Conservation (phyloP, 768 basidiomycete species). For the Termitomyces sp. region DNA sequence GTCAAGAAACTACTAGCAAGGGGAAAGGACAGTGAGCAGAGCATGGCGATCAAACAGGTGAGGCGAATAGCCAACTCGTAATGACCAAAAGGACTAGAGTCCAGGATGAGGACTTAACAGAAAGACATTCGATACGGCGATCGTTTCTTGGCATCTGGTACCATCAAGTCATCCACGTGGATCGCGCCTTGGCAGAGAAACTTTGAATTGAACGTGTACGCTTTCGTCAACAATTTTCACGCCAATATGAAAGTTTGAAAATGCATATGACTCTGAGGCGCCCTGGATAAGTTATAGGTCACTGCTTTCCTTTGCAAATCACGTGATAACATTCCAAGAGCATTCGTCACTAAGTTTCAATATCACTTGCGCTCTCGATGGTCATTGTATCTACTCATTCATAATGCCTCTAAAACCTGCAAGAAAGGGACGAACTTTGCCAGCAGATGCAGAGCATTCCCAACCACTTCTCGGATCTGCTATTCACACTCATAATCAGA, state of each 20-base stretch:
- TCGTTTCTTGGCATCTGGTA: background rate
- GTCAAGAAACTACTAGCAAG: slow-evolving; percentile 6
- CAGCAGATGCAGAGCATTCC: slow-evolving; percentile 33
- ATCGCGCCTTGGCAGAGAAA: background rate
- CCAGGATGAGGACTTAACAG: background rate
- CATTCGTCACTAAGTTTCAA: background rate
- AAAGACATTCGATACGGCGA: background rate
- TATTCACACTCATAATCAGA: slow-evolving; percentile 27
- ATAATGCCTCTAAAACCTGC: slow-evolving; percentile 22
- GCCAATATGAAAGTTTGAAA: background rate
- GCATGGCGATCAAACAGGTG: background rate
- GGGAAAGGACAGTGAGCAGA: slow-evolving; percentile 13
- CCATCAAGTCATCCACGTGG: background rate
- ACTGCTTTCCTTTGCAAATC: background rate
- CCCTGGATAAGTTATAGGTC: no score
- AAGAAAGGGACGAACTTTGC: slow-evolving; percentile 21
- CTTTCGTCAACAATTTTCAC: background rate
- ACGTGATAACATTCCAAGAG: background rate
- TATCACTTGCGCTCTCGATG: slow-evolving; percentile 8
- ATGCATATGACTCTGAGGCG: background rate
- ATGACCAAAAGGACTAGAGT: no score
- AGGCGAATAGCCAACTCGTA: background rate
- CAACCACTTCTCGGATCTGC: slow-evolving; percentile 54
- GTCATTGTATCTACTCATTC: background rate
- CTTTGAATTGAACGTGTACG: background rate